Base-by-base conservation (phyloP, 1,284 basidiomycete genomes). In the Naganishia liquefaciens region DNA sequence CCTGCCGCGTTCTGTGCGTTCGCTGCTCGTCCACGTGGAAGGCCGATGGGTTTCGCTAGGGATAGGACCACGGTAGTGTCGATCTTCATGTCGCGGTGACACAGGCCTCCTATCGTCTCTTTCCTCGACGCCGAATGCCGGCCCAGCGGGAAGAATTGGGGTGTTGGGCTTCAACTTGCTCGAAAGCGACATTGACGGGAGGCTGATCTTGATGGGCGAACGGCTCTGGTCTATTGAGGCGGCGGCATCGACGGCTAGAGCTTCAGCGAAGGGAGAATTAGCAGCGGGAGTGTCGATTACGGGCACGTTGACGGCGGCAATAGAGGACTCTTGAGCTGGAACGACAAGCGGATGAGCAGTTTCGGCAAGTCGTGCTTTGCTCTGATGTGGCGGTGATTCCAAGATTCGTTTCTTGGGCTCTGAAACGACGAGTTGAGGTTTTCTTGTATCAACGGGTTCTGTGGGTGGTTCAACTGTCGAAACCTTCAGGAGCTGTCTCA, bases 381-480 rank as follows among this genome's bases (percentile, higher is more conserved):
- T 60, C 33, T 60, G 57, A 49, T 60, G 57, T 33, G 57, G 57
- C 11, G 57, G 57, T 17, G 57, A 60, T 19, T 60, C 57, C 3
- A 60, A 6, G 19, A 53, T 19, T 7, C 51, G 28, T 60, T 46
- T 30, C 39, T 50, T 60, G 10, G 55, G 46, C 3, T 46, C 30
- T 21, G 33, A 57, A 28, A 46, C 54, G 43, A 57, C 28, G 11
- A 50, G 23, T 19, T 46, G 46, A 40, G 57, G 46, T 60, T 50
- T 60, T 15, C 33, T 33, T 21, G 23, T n/a, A 40, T 60, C 46
- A 30, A 44, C 54, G 19, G 27, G 15, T 11, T 54, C n/a, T 9
- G 42, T 17, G 15, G 1, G 3, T 37, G 37, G 30, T 39, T n/a
- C 30, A 1, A 40, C 17, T 46, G 30, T 21, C 5, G 40, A 33